These are phyloP conservation scores for Trichoderma polysporum DNA, from an alignment of 2,329 filamentous ascomycete genomes.

Conservation along the genomic window DNA sequence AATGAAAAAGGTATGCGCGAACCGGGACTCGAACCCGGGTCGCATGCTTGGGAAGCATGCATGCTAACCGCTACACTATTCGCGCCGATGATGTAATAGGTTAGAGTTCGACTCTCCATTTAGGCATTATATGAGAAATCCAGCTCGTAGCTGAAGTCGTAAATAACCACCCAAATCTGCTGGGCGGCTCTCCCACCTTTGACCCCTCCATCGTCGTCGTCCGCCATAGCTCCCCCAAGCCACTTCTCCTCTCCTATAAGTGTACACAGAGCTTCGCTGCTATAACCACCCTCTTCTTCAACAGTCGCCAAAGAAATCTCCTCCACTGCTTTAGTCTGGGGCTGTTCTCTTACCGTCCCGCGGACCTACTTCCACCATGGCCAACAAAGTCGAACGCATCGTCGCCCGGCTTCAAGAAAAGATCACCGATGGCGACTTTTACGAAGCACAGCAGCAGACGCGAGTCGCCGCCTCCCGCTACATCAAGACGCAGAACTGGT, in stretches of 20 bases:
- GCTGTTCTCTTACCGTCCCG: background rate
- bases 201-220: conserved; percentile 15
- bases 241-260: background rate
- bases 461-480: conserved; percentile 93
- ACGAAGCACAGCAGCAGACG: conserved; percentile 98
- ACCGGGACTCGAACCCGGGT: conserved; percentile 40
- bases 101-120: background rate
- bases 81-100: conserved; percentile 28
- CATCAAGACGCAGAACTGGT: conserved; percentile 82
- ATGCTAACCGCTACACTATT: conserved; percentile 43
- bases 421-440: conserved; percentile 88
- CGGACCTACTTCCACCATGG: conserved; percentile 32
- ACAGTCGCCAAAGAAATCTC: background rate
- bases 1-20: conserved; percentile 30
- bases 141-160: background rate
- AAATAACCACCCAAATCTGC: conserved; percentile 6
- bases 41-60: conserved; percentile 40
- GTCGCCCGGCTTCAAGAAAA: conserved; percentile 73
- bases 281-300: background rate
- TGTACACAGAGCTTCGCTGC: background rate
- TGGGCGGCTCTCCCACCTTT: conserved; percentile 2
- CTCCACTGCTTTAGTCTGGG: background rate
- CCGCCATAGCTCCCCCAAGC: conserved; percentile 1
- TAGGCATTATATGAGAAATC: background rate
- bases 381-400: conserved; percentile 48